Evolutionary conservation across 2,329 filamentous ascomycete genomes (phyloP).

Genomic region (Fusarium sp.): DNA sequence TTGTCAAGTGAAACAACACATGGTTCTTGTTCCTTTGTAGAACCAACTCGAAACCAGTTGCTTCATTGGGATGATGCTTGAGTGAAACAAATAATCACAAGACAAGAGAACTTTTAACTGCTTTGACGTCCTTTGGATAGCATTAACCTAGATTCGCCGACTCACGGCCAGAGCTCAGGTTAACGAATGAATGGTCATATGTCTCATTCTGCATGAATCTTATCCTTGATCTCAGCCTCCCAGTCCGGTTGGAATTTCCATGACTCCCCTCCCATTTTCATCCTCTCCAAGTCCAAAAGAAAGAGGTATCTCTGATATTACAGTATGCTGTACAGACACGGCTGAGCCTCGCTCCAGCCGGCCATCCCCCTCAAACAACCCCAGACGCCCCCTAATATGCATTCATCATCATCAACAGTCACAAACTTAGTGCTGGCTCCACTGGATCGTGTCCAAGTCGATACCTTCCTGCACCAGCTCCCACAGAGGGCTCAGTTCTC

Average conservation of each 20-base stretch:
- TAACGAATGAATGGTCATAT: conserved; percentile 34
- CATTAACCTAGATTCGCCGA: not conserved
- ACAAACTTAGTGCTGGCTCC: conserved; percentile 85
- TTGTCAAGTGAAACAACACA: conserved; percentile 23
- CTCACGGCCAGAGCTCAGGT: not conserved
- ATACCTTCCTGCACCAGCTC: conserved; percentile 97
- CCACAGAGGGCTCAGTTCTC: conserved; percentile 96
- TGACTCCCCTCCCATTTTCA: conserved; percentile 36
- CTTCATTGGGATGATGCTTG: not conserved
- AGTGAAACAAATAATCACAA: not conserved
- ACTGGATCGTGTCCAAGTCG: conserved; percentile 95
- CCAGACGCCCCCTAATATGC: conserved; percentile 7
- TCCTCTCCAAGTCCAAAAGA: conserved; percentile 38
- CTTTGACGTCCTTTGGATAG: not conserved
- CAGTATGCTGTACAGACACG: conserved; percentile 48
- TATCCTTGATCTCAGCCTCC: conserved; percentile 15
- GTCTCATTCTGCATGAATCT: conserved; percentile 35
- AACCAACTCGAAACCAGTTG: not conserved
- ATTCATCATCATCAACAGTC: not conserved
- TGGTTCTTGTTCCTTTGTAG: not conserved
- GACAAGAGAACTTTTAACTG: not conserved
- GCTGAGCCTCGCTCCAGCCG: conserved; percentile 34
- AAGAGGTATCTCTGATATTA: conserved; percentile 49
- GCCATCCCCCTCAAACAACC: conserved; percentile 16
- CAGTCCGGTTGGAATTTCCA: conserved; percentile 26